Base-by-base conservation (phyloP, 2,329 filamentous ascomycete genomes). In the Cryphonectria naterciae region DNA sequence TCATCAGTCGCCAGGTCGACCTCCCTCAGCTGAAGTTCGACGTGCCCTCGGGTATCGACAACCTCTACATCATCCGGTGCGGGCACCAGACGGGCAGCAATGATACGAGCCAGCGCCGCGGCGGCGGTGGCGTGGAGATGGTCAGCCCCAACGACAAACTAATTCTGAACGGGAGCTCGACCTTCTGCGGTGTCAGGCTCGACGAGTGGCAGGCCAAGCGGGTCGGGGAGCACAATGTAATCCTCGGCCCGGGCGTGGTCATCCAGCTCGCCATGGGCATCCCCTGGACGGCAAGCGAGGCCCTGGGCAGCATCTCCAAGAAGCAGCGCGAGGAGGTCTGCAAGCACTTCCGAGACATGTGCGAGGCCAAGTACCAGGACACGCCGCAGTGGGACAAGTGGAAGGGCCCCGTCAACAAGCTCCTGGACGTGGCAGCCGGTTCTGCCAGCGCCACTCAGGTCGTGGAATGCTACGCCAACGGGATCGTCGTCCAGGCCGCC, bases 201-300 rank as follows among this genome's bases (percentile, higher is more conserved):
- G 71, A 72, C 66, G 71, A 72, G 35, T 72, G 71, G 71, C 71
- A 72, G 66, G 10, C 71, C 66, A 72, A 69, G 35, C 69, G 70
- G 17, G 66, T 68, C n/a, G 71, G 62, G 62, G 71, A 70, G 7
- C 71, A 72, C 68, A 72, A 71, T 69, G 54, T 72, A 61, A 72
- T 72, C 68, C 71, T 72, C 39, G 69, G 71, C 13, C 71, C 62
- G 17, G 71, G 70, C 46, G 71, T 72, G 43, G 58, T 70, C 66
- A 72, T 72, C 61, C 66, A 72, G 65, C 68, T 72, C 11, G 63
- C 39, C 54, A 71, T 71, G 68, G 71, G 71, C 8, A 72, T 72
- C 56, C 71, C 71, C 4, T 72, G 71, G 71, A 72, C 71, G 25
- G 71, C 71, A 2, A 56, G 69, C 66, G 71, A 72, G 41, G 71